Conservation (phyloP, 371 early-diverging fungal species). For the Rhizomucor miehei region DNA sequence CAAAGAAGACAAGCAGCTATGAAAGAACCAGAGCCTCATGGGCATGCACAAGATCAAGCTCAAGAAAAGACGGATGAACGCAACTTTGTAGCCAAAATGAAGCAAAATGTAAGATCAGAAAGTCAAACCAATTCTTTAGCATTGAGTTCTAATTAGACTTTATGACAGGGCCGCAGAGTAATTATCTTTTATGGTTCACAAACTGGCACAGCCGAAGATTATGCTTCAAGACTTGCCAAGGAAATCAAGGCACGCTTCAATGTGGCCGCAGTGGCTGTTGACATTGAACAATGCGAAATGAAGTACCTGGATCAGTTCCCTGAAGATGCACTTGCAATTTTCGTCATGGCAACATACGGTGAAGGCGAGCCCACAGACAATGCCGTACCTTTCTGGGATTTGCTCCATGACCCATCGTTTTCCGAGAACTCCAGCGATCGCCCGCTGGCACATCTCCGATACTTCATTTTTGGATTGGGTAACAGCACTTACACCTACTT, state of each 20-base stretch:
- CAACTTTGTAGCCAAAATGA: no score
- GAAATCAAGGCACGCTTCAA: constrained; percentile 76
- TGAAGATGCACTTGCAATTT: constrained; percentile 63
- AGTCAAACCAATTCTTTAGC: no score
- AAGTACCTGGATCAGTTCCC: constrained; percentile 68
- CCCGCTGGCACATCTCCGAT: constrained; percentile 66
- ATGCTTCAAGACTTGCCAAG: constrained; percentile 84
- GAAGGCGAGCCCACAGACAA: constrained; percentile 95
- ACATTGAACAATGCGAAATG: constrained; percentile 88
- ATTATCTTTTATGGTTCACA: constrained; percentile 93
- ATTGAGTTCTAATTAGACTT: neutral
- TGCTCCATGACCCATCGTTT: constrained; percentile 72
- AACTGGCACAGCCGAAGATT: constrained; percentile 97
- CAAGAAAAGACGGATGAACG: no score
- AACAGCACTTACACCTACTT: constrained; percentile 97
- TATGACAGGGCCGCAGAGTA: constrained; percentile 57
- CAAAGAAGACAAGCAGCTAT: no score
- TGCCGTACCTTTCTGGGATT: constrained; percentile 84
- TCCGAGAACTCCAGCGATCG: constrained; percentile 52
- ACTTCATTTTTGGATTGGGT: constrained; percentile 91
- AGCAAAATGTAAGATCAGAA: no score
- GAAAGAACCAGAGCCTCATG: no score
- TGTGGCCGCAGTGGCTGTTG: constrained; percentile 73
- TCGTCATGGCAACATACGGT: constrained; percentile 89
- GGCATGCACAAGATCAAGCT: no score